These are phyloP conservation scores for Karstenula rhodostoma DNA, from an alignment of 2,329 filamentous ascomycete species.

Conservation along the genomic window DNA sequence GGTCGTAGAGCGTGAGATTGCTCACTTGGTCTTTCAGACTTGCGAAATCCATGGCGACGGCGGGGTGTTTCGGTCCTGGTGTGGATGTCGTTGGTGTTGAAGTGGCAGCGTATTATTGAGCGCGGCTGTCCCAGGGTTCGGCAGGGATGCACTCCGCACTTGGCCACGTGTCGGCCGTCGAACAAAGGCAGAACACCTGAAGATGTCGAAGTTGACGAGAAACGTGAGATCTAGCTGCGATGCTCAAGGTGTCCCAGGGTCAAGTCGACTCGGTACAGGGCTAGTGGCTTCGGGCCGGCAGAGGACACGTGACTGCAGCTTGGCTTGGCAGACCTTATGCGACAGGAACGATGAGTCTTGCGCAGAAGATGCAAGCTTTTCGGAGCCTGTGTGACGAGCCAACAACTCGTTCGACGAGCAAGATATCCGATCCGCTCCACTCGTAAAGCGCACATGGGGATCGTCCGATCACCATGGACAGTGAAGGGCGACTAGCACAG, in stretches of 20 bases:
- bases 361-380: neutral
- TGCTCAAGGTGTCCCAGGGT: neutral
- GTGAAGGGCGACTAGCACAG: slow-evolving; percentile 2
- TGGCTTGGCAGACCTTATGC: neutral
- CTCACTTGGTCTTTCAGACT: slow-evolving; percentile 85
- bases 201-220: neutral
- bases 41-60: slow-evolving; percentile 77
- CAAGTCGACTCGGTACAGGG: neutral
- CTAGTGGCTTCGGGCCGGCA: neutral
- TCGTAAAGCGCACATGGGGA: neutral
- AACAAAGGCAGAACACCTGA: neutral
- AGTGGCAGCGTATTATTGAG: slow-evolving; percentile 33
- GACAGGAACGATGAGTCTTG: neutral
- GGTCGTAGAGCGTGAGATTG: slow-evolving; percentile 91
- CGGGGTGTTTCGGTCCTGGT: slow-evolving; percentile 14
- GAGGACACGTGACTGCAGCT: neutral
- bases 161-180: slow-evolving; percentile 13
- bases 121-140: slow-evolving; percentile 17
- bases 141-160: slow-evolving; percentile 13
- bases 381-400: neutral
- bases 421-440: neutral
- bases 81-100: slow-evolving; percentile 16
- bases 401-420: neutral
- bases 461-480: neutral
- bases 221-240: neutral